phyloP scores from a whole-genome alignment of 1,139 yeast genomes.

The Debaryomyces sp. region DNA sequence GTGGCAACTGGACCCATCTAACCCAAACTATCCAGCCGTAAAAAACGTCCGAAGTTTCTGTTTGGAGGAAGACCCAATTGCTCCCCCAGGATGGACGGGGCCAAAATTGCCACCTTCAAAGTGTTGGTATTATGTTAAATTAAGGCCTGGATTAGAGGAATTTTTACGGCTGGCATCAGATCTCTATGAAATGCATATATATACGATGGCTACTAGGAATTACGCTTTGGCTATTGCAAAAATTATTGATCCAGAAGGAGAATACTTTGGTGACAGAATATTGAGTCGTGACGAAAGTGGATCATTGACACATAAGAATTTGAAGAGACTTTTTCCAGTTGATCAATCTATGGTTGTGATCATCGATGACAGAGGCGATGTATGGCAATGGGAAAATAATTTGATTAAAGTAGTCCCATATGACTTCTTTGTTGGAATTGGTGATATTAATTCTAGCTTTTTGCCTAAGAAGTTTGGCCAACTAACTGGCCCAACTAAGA shows the following conservation, averaged over 20 bases:
- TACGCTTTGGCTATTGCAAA: conserved; percentile 90
- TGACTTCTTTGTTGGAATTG: conserved; percentile 95
- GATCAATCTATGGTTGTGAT: conserved; percentile 96
- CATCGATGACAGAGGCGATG: conserved; percentile 97
- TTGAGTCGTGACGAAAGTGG: conserved; percentile 96
- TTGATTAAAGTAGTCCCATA: conserved; percentile 91
- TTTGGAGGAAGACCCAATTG: conserved; percentile 71
- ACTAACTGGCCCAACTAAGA: conserved; percentile 69
- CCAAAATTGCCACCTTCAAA: conserved; percentile 58
- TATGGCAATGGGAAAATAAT: conserved; percentile 97
- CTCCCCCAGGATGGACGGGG: conserved; percentile 61
- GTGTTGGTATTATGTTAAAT: conserved; percentile 90
- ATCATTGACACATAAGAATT: conserved; percentile 82
- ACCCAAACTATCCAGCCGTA: conserved; percentile 83
- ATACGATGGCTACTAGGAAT: conserved; percentile 98
- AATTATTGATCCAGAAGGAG: conserved; percentile 88
- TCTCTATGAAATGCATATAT: conserved; percentile 86
- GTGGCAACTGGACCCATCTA: conserved; percentile 86
- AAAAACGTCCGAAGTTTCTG: conserved; percentile 80
- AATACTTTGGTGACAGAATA: conserved; percentile 87
- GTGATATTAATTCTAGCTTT: conserved; percentile 94
- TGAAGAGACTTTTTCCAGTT: conserved; percentile 89
- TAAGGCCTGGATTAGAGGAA: conserved; percentile 81
- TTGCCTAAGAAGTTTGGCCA: conserved; percentile 79
- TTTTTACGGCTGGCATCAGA: conserved; percentile 67